Evolutionary conservation across 192 early-diverging fungal genomes (phyloP).

Genomic region (Backusella morwellensis): DNA sequence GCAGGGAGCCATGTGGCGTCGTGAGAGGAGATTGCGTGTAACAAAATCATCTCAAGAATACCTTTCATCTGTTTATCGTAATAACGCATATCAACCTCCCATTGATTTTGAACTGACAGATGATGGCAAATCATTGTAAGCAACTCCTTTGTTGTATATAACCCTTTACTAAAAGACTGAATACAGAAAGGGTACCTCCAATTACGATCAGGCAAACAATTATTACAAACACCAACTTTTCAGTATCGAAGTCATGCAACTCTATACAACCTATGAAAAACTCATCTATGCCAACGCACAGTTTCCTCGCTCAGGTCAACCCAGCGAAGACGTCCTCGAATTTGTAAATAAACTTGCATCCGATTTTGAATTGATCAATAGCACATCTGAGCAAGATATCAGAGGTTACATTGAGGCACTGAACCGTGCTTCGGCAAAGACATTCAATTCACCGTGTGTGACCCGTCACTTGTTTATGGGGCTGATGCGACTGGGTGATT

Average conservation of each 20-base stretch:
- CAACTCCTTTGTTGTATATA: background rate
- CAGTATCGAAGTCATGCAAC: conserved; percentile 42
- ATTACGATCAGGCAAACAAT: background rate
- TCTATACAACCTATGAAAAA: conserved; percentile 60
- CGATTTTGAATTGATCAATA: conserved; percentile 56
- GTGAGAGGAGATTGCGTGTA: conserved; percentile 48
- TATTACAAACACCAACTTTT: conserved; percentile 32
- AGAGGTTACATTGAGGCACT: conserved; percentile 57
- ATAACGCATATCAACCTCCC: conserved; percentile 32
- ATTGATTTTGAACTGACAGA: background rate
- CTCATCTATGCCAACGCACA: conserved; percentile 48
- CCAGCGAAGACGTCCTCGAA: conserved; percentile 50
- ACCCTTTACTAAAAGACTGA: background rate
- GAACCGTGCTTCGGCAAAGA: conserved; percentile 60
- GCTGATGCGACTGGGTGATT: conserved; percentile 60
- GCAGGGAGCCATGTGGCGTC: conserved; percentile 44
- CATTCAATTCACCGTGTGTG: conserved; percentile 70
- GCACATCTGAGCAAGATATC: conserved; percentile 46
- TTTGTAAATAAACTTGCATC: conserved; percentile 60
- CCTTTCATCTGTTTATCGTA: conserved; percentile 35
- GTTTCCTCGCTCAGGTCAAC: conserved; percentile 63
- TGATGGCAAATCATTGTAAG: background rate
- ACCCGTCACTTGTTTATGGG: conserved; percentile 59
- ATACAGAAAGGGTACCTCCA: background rate
- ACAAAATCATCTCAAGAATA: conserved; percentile 48